Evolutionary conservation across 768 basidiomycete species (phyloP).

Genomic region (Pleurotus citrinopileatus): DNA sequence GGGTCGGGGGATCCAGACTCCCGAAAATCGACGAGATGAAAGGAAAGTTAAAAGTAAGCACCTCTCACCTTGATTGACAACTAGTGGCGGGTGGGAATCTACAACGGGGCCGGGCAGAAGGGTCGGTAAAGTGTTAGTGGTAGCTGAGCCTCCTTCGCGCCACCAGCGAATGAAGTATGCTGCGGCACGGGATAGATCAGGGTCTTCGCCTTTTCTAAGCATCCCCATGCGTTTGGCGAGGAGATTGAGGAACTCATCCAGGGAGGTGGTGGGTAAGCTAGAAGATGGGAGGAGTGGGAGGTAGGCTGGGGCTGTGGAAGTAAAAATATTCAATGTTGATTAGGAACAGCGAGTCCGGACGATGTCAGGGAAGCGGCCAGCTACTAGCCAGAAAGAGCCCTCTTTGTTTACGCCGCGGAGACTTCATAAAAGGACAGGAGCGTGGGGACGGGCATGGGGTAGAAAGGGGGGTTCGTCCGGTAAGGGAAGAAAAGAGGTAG

Average conservation of each 20-base stretch:
- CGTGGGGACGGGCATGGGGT: slow-evolving; percentile 10
- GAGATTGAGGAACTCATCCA: slow-evolving; percentile 62
- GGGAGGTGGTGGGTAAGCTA: slow-evolving; percentile 54
- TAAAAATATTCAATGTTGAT: not conserved
- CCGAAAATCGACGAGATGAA: too few relatives aligned
- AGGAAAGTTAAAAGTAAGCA: too few relatives aligned
- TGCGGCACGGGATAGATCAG: slow-evolving; percentile 70
- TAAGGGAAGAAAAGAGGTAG: slow-evolving; percentile 1
- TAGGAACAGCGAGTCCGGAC: too few relatives aligned
- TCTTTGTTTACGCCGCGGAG: not conserved
- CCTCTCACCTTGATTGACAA: too few relatives aligned
- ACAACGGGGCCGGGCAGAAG: slow-evolving; percentile 1
- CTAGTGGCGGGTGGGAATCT: slow-evolving; percentile 7
- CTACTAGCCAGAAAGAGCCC: too few relatives aligned
- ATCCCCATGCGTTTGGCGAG: slow-evolving; percentile 81
- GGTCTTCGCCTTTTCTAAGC: slow-evolving; percentile 71
- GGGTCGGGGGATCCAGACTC: too few relatives aligned
- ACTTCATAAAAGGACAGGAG: not conserved
- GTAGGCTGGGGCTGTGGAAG: slow-evolving; percentile 62
- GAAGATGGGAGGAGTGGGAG: slow-evolving; percentile 55
- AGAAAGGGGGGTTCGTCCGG: slow-evolving; percentile 14
- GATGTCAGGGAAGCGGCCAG: too few relatives aligned
- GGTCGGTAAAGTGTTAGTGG: slow-evolving; percentile 43
- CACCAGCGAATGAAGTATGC: slow-evolving; percentile 86
- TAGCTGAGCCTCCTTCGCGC: slow-evolving; percentile 65